Percentiles rank a stretch among this genome's conserved stretches.
Conservation (phyloP, 176 grass and related monocot genomes). For the Avena atlantica region DNA sequence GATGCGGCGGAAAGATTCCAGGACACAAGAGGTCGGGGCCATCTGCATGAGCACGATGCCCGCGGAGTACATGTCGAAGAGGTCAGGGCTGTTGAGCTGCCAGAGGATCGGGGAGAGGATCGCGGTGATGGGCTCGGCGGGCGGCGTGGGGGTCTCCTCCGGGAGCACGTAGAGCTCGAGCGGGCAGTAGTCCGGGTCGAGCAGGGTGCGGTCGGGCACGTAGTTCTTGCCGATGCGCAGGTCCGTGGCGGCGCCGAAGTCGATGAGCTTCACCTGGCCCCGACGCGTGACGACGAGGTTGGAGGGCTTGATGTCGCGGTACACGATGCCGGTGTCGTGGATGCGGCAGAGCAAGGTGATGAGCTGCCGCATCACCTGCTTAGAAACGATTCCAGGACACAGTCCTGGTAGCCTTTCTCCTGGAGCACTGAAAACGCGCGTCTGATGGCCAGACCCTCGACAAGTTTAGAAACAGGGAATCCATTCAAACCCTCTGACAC, state of each 20-base stretch:
- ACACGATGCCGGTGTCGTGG: slow-evolving; percentile 92
- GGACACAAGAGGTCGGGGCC: no score
- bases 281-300: slow-evolving; percentile 86
- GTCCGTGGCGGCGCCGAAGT: slow-evolving; percentile 96
- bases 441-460: no score
- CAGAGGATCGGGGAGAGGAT: slow-evolving; percentile 91
- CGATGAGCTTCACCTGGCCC: slow-evolving; percentile 95
- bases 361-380: slow-evolving; percentile 92
- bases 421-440: no score
- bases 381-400: neutral
- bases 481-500: no score
- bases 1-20: neutral
- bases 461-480: no score
- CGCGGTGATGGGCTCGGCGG: slow-evolving; percentile 84
- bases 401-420: no score
- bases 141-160: slow-evolving; percentile 81
- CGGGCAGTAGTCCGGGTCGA: slow-evolving; percentile 89
- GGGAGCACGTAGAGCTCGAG: slow-evolving; percentile 96
- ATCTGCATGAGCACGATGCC: no score
- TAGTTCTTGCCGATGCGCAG: slow-evolving; percentile 99
- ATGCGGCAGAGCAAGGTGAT: slow-evolving; percentile 88
- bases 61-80: no score
- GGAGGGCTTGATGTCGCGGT: slow-evolving; percentile 97
- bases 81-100: no score
- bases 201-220: slow-evolving; percentile 68